A percentile compares a stretch with the other conserved stretches of the same genome.
Conservation (phyloP, 202 grass and related monocot species). For the Schoenoplectus tabernaemontani region DNA sequence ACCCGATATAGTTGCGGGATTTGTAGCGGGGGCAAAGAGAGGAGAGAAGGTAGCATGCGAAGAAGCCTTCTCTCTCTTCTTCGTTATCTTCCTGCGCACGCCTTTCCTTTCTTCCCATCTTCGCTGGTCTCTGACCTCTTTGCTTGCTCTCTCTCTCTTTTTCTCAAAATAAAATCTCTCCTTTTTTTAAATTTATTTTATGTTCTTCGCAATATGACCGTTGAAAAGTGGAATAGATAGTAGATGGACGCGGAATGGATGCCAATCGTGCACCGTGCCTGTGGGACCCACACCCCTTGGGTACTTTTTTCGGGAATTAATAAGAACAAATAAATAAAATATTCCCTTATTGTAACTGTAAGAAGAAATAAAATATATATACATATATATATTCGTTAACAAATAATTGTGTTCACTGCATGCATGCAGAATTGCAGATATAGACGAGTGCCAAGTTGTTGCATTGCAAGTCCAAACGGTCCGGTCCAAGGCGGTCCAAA, state of each 20-base stretch:
- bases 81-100: background rate
- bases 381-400: too few species aligned
- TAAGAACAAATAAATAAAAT: too few species aligned
- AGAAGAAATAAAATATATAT: too few species aligned
- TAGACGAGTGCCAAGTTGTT: too few species aligned
- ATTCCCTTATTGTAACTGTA: too few species aligned
- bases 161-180: background rate
- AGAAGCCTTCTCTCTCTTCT: conserved; percentile 33
- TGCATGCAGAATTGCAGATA: too few species aligned
- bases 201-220: background rate
- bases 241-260: background rate
- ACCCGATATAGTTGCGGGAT: conserved; percentile 72
- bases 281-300: too few species aligned
- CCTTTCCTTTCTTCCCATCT: background rate
- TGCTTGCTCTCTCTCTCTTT: conserved; percentile 25
- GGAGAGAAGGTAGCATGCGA: conserved; percentile 77
- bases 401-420: too few species aligned
- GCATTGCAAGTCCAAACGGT: too few species aligned
- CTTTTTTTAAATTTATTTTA: background rate
- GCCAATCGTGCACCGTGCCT: too few species aligned
- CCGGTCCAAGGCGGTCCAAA: too few species aligned
- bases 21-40: conserved; percentile 63
- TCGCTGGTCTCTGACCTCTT: conserved; percentile 16
- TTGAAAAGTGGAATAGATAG: conserved; percentile 4
- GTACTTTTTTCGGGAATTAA: too few species aligned